Percentiles rank a stretch among this genome's conserved stretches.
Evolutionary conservation across 2,329 filamentous ascomycete genomes (phyloP).

Genomic region (Fusarium sp.): DNA sequence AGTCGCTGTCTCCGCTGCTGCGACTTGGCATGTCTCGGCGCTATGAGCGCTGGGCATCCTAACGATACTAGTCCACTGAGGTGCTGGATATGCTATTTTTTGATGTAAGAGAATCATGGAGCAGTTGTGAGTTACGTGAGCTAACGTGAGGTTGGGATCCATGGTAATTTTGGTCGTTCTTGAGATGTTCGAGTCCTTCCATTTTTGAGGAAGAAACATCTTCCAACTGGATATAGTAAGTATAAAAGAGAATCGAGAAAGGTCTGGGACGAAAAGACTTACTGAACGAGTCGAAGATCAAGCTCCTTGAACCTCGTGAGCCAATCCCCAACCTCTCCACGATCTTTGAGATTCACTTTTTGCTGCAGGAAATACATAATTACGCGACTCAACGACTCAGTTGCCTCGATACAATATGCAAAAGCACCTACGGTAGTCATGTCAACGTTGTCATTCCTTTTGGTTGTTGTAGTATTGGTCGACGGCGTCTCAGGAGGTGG

Average conservation of each 20-base stretch:
- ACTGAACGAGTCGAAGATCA: conserved; percentile 58
- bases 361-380: conserved; percentile 59
- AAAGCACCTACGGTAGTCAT: conserved; percentile 58
- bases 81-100: conserved; percentile 57
- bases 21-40: conserved; percentile 60
- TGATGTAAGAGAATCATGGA: conserved; percentile 63
- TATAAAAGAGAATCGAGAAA: fast-evolving
- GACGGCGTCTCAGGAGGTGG: conserved; percentile 22
- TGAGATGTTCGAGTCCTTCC: conserved; percentile 53
- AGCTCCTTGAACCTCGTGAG: conserved; percentile 60
- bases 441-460: conserved; percentile 30
- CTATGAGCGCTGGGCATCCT: conserved; percentile 57
- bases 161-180: conserved; percentile 52
- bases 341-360: conserved; percentile 52
- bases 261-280: background rate
- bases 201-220: conserved; percentile 33
- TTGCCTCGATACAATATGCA: conserved; percentile 60
- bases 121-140: conserved; percentile 61
- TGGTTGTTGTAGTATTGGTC: background rate
- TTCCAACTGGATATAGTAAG: conserved; percentile 49
- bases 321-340: conserved; percentile 56
- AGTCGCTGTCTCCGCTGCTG: conserved; percentile 58
- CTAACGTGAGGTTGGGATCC: conserved; percentile 62
- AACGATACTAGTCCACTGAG: conserved; percentile 43
- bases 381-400: conserved; percentile 58